Evolutionary conservation across 2,329 filamentous ascomycete species (phyloP).

Genomic region (Stenocarpella maydis): DNA sequence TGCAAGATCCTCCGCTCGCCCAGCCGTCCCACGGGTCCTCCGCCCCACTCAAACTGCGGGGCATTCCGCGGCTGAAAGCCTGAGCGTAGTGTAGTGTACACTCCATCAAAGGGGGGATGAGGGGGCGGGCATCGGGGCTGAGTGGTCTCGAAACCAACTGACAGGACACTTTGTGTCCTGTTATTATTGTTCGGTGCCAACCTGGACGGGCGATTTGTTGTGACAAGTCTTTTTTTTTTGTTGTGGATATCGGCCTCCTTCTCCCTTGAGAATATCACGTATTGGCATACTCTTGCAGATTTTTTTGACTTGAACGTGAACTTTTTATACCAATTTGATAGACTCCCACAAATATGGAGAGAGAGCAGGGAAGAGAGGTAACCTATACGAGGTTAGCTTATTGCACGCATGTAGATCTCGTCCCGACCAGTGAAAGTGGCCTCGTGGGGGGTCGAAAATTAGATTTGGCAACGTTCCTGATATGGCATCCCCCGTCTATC

Average conservation of each 20-base stretch:
- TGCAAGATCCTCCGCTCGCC: slow-evolving; percentile 29
- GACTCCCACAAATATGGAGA: not conserved
- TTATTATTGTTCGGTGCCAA: slow-evolving; percentile 10
- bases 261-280: not conserved
- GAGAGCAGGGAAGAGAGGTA: not conserved
- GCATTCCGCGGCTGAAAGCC: slow-evolving; percentile 30
- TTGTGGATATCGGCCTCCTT: not conserved
- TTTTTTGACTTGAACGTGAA: not conserved
- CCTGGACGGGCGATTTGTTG: not conserved
- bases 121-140: slow-evolving; percentile 11
- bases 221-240: not conserved
- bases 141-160: slow-evolving; percentile 12
- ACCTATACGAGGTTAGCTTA: slow-evolving; percentile 1
- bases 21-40: slow-evolving; percentile 14
- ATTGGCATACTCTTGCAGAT: not conserved
- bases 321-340: not conserved
- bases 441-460: not conserved
- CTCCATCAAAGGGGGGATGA: slow-evolving; percentile 27
- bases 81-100: too few species aligned
- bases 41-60: slow-evolving; percentile 32
- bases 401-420: not conserved
- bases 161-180: not conserved
- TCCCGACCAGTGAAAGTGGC: slow-evolving; percentile 16
- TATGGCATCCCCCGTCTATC: not conserved
- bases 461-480: slow-evolving; percentile 11